Percentiles rank a stretch among this genome's conserved stretches.
phyloP scores from a whole-genome alignment of 176 grass and related monocot genomes.

The Musa beccarii region DNA sequence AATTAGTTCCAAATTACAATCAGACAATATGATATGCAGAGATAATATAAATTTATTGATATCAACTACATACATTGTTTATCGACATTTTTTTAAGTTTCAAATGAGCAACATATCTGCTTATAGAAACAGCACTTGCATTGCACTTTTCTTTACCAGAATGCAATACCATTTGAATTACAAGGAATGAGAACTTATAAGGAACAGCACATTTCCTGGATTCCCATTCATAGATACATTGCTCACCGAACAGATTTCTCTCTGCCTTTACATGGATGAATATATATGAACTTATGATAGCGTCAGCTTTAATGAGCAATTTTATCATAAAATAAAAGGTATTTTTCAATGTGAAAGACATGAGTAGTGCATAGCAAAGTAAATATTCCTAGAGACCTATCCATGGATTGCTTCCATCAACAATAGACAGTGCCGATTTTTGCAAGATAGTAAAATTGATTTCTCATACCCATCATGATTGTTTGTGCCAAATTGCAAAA shows the following conservation, averaged over 20 bases:
- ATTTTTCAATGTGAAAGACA: too few species aligned
- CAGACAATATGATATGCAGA: too few species aligned
- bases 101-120: background rate
- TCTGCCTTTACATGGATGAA: too few species aligned
- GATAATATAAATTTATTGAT: too few species aligned
- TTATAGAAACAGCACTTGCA: background rate
- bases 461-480: background rate
- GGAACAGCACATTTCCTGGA: background rate
- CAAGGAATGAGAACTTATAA: background rate
- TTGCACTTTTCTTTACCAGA: background rate
- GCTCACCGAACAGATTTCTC: too few species aligned
- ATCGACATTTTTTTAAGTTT: too few species aligned
- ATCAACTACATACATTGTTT: too few species aligned
- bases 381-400: background rate
- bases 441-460: background rate
- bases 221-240: background rate
- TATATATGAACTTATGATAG: too few species aligned
- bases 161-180: background rate
- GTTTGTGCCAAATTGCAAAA: background rate
- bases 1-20: background rate
- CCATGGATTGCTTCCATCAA: background rate
- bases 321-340: too few species aligned
- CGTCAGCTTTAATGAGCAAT: too few species aligned
- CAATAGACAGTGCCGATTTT: background rate
- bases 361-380: too few species aligned